These are phyloP conservation scores for Combretum micranthum DNA, from an alignment of 345 rosid genomes.

Conservation along the genomic window DNA sequence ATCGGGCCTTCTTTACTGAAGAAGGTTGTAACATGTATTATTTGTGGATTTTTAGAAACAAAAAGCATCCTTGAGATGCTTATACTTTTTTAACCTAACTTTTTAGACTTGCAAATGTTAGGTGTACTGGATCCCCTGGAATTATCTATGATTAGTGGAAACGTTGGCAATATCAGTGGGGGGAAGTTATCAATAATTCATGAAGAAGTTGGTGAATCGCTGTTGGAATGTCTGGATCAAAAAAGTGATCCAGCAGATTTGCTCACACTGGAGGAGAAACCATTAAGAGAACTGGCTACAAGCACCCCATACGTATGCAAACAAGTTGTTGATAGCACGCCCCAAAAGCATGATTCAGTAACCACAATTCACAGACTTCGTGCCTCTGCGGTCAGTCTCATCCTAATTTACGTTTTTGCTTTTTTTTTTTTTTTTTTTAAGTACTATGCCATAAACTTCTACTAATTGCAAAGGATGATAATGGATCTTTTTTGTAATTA, in stretches of 20 bases:
- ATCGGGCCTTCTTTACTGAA: slow-evolving; percentile 79
- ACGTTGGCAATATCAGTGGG: slow-evolving; percentile 30
- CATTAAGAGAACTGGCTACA: slow-evolving; percentile 41
- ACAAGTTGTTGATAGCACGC: slow-evolving; percentile 18
- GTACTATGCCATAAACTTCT: too few species aligned
- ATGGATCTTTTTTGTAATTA: too few species aligned
- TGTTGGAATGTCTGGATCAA: slow-evolving; percentile 18
- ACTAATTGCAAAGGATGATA: too few species aligned
- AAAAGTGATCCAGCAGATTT: slow-evolving; percentile 30
- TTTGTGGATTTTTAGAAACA: neutral
- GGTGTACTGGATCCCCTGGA: slow-evolving; percentile 69
- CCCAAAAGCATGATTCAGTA: slow-evolving; percentile 28
- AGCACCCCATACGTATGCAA: slow-evolving; percentile 19
- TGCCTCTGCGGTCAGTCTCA: slow-evolving; percentile 33
- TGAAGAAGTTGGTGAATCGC: slow-evolving; percentile 47
- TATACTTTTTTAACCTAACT: neutral
- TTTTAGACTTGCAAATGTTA: slow-evolving; percentile 9
- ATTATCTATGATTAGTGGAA: slow-evolving; percentile 60
- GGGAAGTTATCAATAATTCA: slow-evolving; percentile 41
- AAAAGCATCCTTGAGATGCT: too few species aligned
- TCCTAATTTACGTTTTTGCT: neutral
- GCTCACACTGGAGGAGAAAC: slow-evolving; percentile 37
- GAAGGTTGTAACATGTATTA: slow-evolving; percentile 47
- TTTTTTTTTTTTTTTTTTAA: neutral
- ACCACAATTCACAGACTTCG: slow-evolving; percentile 20